phyloP scores from a whole-genome alignment of 2,329 filamentous ascomycete genomes.

The Orbilia oligospora region DNA sequence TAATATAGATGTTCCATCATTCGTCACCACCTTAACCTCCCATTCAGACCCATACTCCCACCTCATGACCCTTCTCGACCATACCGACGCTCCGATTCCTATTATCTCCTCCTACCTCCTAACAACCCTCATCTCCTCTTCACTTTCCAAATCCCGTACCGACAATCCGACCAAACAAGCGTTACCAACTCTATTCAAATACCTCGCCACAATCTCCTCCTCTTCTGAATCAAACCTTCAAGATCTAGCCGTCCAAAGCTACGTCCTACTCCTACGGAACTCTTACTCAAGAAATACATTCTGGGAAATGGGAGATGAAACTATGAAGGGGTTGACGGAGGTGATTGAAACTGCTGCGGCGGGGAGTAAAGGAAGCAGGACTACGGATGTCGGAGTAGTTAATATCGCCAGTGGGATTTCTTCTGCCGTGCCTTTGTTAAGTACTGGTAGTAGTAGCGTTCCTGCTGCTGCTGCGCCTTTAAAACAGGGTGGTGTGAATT shows the following conservation, averaged over 20 bases:
- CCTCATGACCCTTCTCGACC: conserved; percentile 85
- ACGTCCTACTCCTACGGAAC: conserved; percentile 85
- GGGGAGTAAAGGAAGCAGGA: conserved; percentile 46
- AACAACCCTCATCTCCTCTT: conserved; percentile 80
- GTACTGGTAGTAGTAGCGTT: conserved; percentile 62
- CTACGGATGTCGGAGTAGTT: conserved; percentile 36
- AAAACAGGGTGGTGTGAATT: conserved; percentile 85
- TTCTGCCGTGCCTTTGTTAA: conserved; percentile 13
- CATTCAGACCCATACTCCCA: conserved; percentile 84
- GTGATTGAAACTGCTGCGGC: conserved; percentile 56
- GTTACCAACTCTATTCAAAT: conserved; percentile 85
- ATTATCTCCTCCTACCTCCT: conserved; percentile 91
- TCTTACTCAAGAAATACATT: conserved; percentile 83
- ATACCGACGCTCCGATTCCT: conserved; percentile 88
- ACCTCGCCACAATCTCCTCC: conserved; percentile 86
- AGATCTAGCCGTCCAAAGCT: conserved; percentile 94
- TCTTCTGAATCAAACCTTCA: conserved; percentile 90
- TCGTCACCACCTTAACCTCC: conserved; percentile 82
- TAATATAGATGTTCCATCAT: conserved; percentile 79
- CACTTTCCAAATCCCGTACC: conserved; percentile 73
- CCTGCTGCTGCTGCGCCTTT: conserved; percentile 73
- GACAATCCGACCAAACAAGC: conserved; percentile 74
- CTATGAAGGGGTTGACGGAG: conserved; percentile 66
- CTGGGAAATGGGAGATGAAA: conserved; percentile 91
- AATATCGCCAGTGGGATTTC: background rate